Evolutionary conservation across 495 filamentous ascomycete species (phyloP).

Genomic region (Aspergillus wentii): DNA sequence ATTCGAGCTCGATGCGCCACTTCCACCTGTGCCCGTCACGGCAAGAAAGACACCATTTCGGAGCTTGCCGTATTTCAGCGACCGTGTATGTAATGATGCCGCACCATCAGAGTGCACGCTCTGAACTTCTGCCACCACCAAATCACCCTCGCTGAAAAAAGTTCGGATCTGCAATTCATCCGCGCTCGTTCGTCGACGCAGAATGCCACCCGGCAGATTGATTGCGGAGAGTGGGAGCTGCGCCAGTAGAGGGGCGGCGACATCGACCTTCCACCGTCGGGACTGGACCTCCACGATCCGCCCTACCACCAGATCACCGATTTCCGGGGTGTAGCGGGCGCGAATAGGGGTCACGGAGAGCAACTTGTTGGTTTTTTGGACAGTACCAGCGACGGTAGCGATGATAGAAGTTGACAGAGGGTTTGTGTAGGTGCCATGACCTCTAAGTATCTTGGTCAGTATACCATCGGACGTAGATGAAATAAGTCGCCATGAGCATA

Average conservation of each 20-base stretch:
- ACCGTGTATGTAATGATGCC: conserved; percentile 83
- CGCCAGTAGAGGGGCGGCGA: conserved; percentile 77
- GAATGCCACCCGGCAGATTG: conserved; percentile 90
- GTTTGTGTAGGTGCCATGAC: conserved; percentile 74
- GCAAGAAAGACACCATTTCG: conserved; percentile 85
- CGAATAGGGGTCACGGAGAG: conserved; percentile 83
- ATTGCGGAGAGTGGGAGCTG: conserved; percentile 80
- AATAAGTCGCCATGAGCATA: conserved; percentile 1
- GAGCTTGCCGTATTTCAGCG: conserved; percentile 89
- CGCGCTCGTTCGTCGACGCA: conserved; percentile 83
- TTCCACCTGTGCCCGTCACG: conserved; percentile 74
- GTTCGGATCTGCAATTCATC: conserved; percentile 93
- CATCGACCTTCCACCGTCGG: conserved; percentile 89
- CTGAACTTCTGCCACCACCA: conserved; percentile 90
- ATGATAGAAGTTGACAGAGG: conserved; percentile 61
- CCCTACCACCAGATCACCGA: conserved; percentile 91
- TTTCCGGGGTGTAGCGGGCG: conserved; percentile 91
- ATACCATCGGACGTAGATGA: no score
- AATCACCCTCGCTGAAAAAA: conserved; percentile 87
- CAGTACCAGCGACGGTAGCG: conserved; percentile 80
- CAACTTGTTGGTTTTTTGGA: conserved; percentile 92
- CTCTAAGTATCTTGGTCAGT: conserved; percentile 40
- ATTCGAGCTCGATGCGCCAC: conserved; percentile 39
- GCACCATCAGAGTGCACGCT: conserved; percentile 72
- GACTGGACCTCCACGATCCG: conserved; percentile 89